phyloP scores from a whole-genome alignment of 208 protist genomes.

The Crithidia fasciculata region DNA sequence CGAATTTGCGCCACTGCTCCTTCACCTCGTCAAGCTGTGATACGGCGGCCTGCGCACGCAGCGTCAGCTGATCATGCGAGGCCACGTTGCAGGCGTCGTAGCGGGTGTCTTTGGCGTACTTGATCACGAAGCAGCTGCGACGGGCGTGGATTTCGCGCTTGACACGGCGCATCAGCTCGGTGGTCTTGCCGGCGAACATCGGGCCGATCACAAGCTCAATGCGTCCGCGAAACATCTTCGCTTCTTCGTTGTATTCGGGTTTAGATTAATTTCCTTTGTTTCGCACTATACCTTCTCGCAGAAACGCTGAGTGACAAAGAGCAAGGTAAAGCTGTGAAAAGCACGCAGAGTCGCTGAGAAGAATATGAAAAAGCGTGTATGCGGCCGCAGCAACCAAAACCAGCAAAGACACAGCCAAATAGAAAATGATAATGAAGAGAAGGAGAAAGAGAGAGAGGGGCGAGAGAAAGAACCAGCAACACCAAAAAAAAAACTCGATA shows the following conservation, averaged over 20 bases:
- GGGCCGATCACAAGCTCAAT: constrained; percentile 95
- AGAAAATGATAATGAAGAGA: constrained; percentile 6
- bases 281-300: too few species aligned
- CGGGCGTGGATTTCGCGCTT: constrained; percentile 80
- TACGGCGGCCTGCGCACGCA: constrained; percentile 72
- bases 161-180: constrained; percentile 93
- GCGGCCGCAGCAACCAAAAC: too few species aligned
- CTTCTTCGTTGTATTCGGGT: constrained; percentile 5
- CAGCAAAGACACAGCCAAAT: not conserved
- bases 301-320: too few species aligned
- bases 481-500: constrained; percentile 2
- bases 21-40: constrained; percentile 59
- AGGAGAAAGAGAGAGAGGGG: constrained; percentile 14
- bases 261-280: too few species aligned
- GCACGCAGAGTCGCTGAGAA: too few species aligned
- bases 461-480: not conserved
- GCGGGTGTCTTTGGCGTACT: constrained; percentile 90
- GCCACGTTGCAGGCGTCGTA: constrained; percentile 81
- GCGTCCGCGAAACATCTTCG: constrained; percentile 30
- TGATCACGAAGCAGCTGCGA: constrained; percentile 90
- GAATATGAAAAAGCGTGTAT: too few species aligned
- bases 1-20: constrained; percentile 66
- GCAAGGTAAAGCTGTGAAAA: too few species aligned
- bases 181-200: constrained; percentile 97
- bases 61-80: constrained; percentile 81